These are phyloP conservation scores for Eucalyptus paniculata DNA, from an alignment of 345 rosid genomes.

Conservation along the genomic window DNA sequence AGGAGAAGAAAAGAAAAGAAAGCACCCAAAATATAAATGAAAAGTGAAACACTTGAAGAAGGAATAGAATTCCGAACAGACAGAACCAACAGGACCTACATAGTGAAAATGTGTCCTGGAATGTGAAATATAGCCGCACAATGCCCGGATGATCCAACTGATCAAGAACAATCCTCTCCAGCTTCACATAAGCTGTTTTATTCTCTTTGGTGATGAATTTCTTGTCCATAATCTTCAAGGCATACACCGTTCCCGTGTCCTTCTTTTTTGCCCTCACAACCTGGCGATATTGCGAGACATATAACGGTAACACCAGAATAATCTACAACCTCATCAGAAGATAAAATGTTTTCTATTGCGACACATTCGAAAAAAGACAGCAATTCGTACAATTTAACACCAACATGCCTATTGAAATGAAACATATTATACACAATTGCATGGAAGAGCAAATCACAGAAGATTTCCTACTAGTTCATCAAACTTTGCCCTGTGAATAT, in stretches of 20 bases:
- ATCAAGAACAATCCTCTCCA: constrained; percentile 93
- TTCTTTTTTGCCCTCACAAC: constrained; percentile 96
- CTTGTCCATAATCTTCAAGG: constrained; percentile 98
- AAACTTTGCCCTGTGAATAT: neutral
- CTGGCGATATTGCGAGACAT: constrained; percentile 8
- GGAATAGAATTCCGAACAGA: neutral
- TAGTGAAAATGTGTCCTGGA: constrained; percentile 80
- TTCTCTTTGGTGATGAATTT: constrained; percentile 96
- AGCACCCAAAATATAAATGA: neutral
- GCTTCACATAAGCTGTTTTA: constrained; percentile 90
- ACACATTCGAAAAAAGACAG: neutral
- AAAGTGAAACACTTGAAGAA: neutral
- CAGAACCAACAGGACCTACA: constrained; percentile 44
- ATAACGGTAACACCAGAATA: neutral
- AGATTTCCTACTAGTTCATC: neutral
- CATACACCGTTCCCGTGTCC: constrained; percentile 73
- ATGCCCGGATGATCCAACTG: constrained; percentile 97
- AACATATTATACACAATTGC: neutral
- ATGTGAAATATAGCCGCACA: constrained; percentile 78
- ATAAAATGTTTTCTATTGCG: neutral
- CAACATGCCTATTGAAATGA: neutral
- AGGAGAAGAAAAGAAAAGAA: neutral
- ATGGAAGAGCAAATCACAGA: neutral
- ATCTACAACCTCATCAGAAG: neutral
- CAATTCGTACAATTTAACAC: neutral